Base-by-base conservation (phyloP, 1,139 yeast species). In the Diutina siamensis region DNA sequence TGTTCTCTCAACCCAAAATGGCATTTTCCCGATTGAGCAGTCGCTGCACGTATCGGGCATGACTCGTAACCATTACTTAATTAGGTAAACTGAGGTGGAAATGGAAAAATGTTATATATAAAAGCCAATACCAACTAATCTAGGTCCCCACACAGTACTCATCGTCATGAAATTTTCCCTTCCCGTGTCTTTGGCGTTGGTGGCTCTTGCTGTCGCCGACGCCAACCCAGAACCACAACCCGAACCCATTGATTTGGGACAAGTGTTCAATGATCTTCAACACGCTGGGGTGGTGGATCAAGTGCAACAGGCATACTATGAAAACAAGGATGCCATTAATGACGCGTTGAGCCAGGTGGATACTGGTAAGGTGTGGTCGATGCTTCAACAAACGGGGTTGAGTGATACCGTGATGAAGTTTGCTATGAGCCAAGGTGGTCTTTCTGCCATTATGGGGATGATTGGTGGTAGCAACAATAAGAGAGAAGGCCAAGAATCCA, bases 231-330 rank as follows among this genome's bases (percentile, higher is more conserved):
- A 31, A 10, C 15, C 34, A 4, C 20, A 15, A 17, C 36, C 36
- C 9, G 28, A n/a, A n/a, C n/a, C 13, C 15, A 28, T 38, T 18
- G 42, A 38, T 27, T 38, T 38, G 31, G 12, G 15, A n/a, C 42
- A 25, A 25, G 21, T 38, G 20, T 25, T 38, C n/a, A 3, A 4
- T 13, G 32, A 38, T 4, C 32, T 38, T 17, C 31, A 22, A 22
- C n/a, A 38, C 20, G 20, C 42, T 12, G 42, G 42, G 21, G 42
- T 38, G 17, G 18, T 38, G 13, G 21, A n/a, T 27, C 42, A 21
- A 18, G 42, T 25, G 10, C 42, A 38, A 15, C 19, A 38, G 8
- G 42, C 42, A n/a, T 38, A 38, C 20, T 18, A n/a, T n/a, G 32
- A 25, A 8, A 38, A 38, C 21, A 38, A 38, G 17, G 42, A 22